These are phyloP conservation scores for Vachellia pachyceras DNA, from an alignment of 306 rosid genomes.

Conservation along the genomic window DNA sequence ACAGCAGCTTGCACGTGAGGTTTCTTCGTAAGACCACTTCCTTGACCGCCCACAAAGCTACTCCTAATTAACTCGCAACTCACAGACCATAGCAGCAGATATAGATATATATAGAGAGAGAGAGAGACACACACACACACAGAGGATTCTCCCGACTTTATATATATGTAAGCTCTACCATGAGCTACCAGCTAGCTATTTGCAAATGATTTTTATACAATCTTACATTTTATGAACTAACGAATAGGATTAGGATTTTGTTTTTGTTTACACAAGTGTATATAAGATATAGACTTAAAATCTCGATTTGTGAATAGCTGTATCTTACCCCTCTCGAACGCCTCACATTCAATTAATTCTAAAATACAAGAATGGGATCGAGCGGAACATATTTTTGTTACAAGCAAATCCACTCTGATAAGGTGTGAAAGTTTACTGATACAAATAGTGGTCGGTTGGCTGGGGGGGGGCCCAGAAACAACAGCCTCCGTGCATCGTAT, in stretches of 20 bases:
- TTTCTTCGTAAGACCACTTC: conserved; percentile 35
- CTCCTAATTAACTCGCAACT: conserved; percentile 3
- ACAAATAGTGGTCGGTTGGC: conserved; percentile 30
- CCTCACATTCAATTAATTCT: background rate
- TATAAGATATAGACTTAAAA: background rate
- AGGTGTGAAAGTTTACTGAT: conserved; percentile 20
- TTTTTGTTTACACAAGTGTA: background rate
- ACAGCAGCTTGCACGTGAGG: conserved; percentile 53
- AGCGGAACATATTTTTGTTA: background rate
- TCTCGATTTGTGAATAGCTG: conserved; percentile 9
- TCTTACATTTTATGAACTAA: background rate
- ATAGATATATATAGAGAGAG: background rate
- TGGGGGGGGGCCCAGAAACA: conserved; percentile 27
- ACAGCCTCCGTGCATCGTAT: background rate
- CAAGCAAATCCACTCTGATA: background rate
- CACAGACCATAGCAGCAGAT: background rate
- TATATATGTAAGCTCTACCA: background rate
- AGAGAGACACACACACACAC: background rate
- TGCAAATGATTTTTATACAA: background rate
- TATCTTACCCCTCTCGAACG: conserved; percentile 13
- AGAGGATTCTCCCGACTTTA: background rate
- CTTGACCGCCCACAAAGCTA: conserved; percentile 26
- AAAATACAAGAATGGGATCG: background rate
- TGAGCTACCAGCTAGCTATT: background rate
- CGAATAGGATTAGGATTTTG: background rate